Evolutionary conservation across 495 filamentous ascomycete species (phyloP).

Genomic region (Emericellopsis terricola): DNA sequence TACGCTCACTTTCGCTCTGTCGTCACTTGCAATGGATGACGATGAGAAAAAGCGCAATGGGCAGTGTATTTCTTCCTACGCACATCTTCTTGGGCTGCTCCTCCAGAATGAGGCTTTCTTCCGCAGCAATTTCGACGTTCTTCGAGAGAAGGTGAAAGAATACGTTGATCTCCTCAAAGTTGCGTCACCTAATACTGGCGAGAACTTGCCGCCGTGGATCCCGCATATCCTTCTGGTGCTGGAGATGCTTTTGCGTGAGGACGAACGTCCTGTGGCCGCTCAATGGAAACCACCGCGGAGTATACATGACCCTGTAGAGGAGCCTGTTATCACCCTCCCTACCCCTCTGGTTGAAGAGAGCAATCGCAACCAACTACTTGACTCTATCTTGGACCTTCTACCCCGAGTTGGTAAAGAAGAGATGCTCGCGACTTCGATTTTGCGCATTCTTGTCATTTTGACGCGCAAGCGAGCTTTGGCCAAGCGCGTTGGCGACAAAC

Average conservation of each 20-base stretch:
- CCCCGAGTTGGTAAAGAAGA: slow-evolving; percentile 78
- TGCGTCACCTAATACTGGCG: slow-evolving; percentile 40
- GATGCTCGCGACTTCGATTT: slow-evolving; percentile 62
- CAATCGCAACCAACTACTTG: slow-evolving; percentile 50
- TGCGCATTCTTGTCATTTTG: slow-evolving; percentile 76
- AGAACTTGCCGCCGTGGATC: slow-evolving; percentile 79
- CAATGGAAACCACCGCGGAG: slow-evolving; percentile 47
- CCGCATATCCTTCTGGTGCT: slow-evolving; percentile 77
- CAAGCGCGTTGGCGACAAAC: slow-evolving; percentile 61
- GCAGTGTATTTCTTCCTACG: slow-evolving; percentile 60
- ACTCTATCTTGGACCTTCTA: slow-evolving; percentile 60
- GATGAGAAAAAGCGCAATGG: slow-evolving; percentile 53
- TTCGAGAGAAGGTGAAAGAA: slow-evolving; percentile 60
- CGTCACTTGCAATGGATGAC: slow-evolving; percentile 63
- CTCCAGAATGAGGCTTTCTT: slow-evolving; percentile 74
- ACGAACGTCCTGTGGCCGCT: slow-evolving; percentile 60
- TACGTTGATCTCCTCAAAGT: slow-evolving; percentile 71
- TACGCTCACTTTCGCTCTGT: slow-evolving; percentile 69
- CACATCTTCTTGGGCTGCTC: slow-evolving; percentile 78
- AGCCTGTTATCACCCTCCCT: slow-evolving; percentile 34
- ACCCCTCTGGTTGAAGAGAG: slow-evolving; percentile 48
- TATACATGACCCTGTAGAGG: slow-evolving; percentile 33
- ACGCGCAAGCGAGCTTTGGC: slow-evolving; percentile 65
- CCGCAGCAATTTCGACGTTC: slow-evolving; percentile 47
- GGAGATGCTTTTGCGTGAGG: slow-evolving; percentile 77